Evolutionary conservation across 2,329 filamentous ascomycete genomes (phyloP), one percentile per base, ranked within the genome.

Genomic region (Penicillium brasilianum): DNA sequence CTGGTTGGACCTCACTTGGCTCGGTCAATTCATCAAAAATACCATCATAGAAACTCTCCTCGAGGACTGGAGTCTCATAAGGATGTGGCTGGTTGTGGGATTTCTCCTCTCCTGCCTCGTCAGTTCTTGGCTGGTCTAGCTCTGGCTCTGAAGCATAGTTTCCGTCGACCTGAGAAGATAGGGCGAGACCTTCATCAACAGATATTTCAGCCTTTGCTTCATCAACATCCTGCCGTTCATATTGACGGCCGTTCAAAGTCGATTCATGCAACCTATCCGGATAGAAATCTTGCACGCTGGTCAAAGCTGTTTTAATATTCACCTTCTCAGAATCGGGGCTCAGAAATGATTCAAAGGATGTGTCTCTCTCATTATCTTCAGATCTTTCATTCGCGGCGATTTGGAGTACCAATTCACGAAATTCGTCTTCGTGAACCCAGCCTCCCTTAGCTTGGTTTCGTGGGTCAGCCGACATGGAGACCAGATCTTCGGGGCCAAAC

Each of bases 351-450:
- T 90, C 86, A 68, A 94, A 93, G 0, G 80, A 82, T 8, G 13
- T 85, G 64, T 10, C 80, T 73, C 6, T 74, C 70, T 16, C 80
- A 25, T 80, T 74, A 28, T 77, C 78, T 39, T 83, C 80, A 5
- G 77, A 76, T 61, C 81, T 84, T 73, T 97, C 93, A 25, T 89
- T 82, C 1, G 78, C 73, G 9, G 91, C 85, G 25, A 96, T 81
- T 28, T 84, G 79, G 32, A 81, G 76, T 1, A 96, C 80, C 67
- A 90, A 83, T 46, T 88, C 81, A 34, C 87, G 82, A 71, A 90
- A 94, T 71, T 97, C 93, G 50, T 92, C 88, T 74, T 98, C 94
- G 67, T 97, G 93, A 58, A 97, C 90, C 94, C 95, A 99, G 0
- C 88, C 89, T n/a, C 88, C 87, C n/a, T 87, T 83, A 41, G 88